Percentiles rank a stretch among this genome's conserved stretches.
Conservation (phyloP, 345 rosid genomes). For the Rhodamnia rubescens region DNA sequence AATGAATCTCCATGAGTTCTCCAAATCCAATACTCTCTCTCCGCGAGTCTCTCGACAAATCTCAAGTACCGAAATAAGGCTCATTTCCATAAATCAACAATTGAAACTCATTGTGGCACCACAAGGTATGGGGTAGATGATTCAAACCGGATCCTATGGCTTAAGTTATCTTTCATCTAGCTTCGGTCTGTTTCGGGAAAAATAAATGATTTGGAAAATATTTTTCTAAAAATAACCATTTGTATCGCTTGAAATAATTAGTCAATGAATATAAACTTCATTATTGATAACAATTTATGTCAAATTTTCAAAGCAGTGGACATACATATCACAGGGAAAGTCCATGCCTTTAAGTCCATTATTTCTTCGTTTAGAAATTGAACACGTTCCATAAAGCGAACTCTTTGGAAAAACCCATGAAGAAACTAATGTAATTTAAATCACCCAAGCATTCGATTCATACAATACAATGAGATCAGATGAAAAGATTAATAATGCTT, state of each 20-base stretch:
- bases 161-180: neutral
- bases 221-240: too few species aligned
- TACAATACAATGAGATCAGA: neutral
- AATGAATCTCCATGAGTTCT: neutral
- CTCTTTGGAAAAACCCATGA: neutral
- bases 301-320: neutral
- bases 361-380: neutral
- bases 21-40: neutral
- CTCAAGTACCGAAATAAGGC: neutral
- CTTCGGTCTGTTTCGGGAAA: neutral
- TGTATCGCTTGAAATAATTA: neutral
- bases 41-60: too few species aligned
- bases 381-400: neutral
- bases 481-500: neutral
- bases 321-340: neutral
- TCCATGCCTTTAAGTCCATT: neutral
- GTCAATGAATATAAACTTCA: too few species aligned
- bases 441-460: neutral
- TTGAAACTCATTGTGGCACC: neutral
- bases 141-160: neutral
- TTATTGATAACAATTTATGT: too few species aligned
- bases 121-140: neutral
- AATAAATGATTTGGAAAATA: too few species aligned
- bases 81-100: neutral
- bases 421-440: neutral